Percentiles rank a stretch among this genome's conserved stretches.
Conservation (phyloP, 1,284 basidiomycete species). For the Rhodotorula sp. region DNA sequence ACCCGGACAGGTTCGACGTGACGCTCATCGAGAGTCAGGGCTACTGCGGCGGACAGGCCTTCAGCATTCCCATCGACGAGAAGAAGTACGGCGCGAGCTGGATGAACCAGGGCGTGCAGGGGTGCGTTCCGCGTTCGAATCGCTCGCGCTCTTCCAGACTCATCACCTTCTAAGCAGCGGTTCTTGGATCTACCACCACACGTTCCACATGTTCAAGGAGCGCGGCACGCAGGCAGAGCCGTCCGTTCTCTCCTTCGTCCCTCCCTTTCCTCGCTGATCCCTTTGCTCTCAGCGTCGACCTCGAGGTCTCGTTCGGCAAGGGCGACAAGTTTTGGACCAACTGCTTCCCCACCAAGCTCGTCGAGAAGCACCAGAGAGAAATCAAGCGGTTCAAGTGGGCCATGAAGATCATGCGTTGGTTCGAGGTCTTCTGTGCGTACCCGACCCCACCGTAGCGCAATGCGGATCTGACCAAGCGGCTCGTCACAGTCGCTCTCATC, state of each 20-base stretch:
- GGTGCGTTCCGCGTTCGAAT: slow-evolving; percentile 6
- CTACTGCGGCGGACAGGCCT: slow-evolving; percentile 57
- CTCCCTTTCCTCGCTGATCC: too few relatives aligned
- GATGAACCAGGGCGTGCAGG: slow-evolving; percentile 45
- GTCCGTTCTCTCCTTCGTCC: background rate
- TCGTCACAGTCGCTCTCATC: slow-evolving; percentile 54
- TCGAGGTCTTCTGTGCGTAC: slow-evolving; percentile 55
- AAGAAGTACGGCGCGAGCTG: slow-evolving; percentile 40
- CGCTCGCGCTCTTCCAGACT: too few relatives aligned
- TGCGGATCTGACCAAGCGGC: too few relatives aligned
- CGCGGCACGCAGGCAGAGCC: slow-evolving; percentile 56
- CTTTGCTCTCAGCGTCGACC: slow-evolving; percentile 56
- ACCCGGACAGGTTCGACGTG: slow-evolving; percentile 62
- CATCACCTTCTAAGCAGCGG: slow-evolving; percentile 7
- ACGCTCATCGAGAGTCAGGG: slow-evolving; percentile 56
- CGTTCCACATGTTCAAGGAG: slow-evolving; percentile 56
- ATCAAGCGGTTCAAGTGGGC: slow-evolving; percentile 64
- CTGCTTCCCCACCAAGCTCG: slow-evolving; percentile 62
- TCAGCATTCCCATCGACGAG: slow-evolving; percentile 59
- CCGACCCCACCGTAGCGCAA: slow-evolving; percentile 44
- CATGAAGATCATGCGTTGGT: slow-evolving; percentile 58
- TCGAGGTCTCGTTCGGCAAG: slow-evolving; percentile 67
- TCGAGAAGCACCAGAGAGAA: slow-evolving; percentile 57
- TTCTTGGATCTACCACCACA: slow-evolving; percentile 38
- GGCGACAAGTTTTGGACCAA: slow-evolving; percentile 65